Base-by-base conservation (phyloP, 805 yeast species). In the Brettanomyces custersianus region DNA sequence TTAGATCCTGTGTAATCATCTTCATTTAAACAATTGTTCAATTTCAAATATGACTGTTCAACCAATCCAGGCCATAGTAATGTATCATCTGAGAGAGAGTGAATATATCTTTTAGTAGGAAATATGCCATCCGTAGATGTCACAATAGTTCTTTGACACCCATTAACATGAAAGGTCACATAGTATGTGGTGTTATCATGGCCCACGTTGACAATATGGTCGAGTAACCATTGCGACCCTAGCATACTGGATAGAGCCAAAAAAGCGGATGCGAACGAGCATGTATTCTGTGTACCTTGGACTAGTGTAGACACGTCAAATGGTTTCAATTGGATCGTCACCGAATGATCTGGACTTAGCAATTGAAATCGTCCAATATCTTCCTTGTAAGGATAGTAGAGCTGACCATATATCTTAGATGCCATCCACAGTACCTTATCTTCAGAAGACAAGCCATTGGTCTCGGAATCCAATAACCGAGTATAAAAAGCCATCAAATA, bases 1-100 rank as follows among this genome's bases (percentile, higher is more conserved):
- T 86, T 84, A 0, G 95, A 84, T 0, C 96, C 96, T 1, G 52
- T 48, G 32, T 76, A 71, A n/a, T 62, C 61, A 46, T 80, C 80
- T 3, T 85, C 80, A 20, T 55, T 40, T 3, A 62, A 58, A 1
- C 56, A 66, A 55, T 44, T 45, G 17, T 48, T 18, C 0, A 80
- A 52, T 45, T 73, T 72, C 40, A 86, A 59, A 48, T 74, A 81
- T 0, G 94, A 92, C 46, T 81, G 77, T 53, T 87, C 95, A 1
- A 83, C 43, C n/a, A 84, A 45, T 0, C 84, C 80, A 0, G 88
- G 88, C 82, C 86, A 78, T 45, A 4, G 52, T 36, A 15, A 42
- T 42, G 20, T 44, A 36, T 7, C 24, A 35, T 12, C 26, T 1
- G 85, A 80, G 13, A 15, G 8, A 8, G 10, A 8, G 13, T 9